Evolutionary conservation across 2,329 filamentous ascomycete genomes (phyloP), one percentile per base, ranked within the genome.

Genomic region (Berkeleyomyces rouxiae): DNA sequence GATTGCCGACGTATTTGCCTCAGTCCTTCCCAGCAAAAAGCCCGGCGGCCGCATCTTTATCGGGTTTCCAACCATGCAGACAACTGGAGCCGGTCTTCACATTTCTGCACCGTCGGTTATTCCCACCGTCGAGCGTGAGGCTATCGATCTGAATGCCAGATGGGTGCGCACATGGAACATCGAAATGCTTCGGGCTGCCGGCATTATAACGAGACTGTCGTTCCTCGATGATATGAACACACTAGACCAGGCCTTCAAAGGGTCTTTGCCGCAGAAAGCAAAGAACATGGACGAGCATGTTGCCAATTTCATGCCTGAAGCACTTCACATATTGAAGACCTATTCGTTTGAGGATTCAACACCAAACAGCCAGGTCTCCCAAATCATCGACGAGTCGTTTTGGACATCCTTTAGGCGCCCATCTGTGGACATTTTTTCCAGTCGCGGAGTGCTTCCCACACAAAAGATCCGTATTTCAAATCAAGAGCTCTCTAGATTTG

Each of bases 61-160:
- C 69, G 93, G 93, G 0, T 99, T 99, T 70, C 92, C 93, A 2
- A 99, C 93, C 1, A 91, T 92, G 68, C 93, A 99, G 75, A 99
- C 93, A 0, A 99, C 95, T 0, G 93, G 92, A 62, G 84, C 92
- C 37, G 88, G 92, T 13, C 87, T 95, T 71, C 93, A 99, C 72
- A 87, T 99, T 39, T 97, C 92, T 10, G 93, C 93, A 0, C 93
- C 91, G 0, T 96, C 92, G 0, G 85, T 99, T 11, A 99, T 99
- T 63, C 93, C 93, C 0, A 99, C 93, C 0, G 95, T 99, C 2
- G 93, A 99, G 73, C 84, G 93, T 70, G 93, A 99, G 71, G 93
- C 90, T 61, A 96, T 99, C 64, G 93, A 99, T 72, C 78, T 99
- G 66, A 97, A 99, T 71, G 95, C 93, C 13, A 84, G 91, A 63